Evolutionary conservation across 179 eudicot species (phyloP).

Genomic region (Corrigiola litoralis): DNA sequence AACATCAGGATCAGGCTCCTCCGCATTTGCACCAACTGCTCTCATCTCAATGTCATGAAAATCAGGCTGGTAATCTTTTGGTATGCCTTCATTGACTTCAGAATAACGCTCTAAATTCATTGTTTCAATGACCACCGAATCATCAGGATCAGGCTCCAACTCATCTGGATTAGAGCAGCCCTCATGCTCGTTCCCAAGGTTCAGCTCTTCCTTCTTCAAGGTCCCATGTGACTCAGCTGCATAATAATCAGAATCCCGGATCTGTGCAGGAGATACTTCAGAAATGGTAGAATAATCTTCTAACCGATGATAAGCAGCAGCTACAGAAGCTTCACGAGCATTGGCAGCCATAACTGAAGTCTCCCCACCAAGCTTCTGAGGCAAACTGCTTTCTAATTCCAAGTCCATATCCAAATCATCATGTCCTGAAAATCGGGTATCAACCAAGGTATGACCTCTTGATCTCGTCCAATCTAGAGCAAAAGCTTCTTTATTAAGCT

Average conservation of each 20-base stretch:
- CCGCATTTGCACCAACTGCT: not conserved
- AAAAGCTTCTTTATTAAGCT: slow-evolving; percentile 86
- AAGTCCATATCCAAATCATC: slow-evolving; percentile 39
- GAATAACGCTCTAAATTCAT: slow-evolving; percentile 14
- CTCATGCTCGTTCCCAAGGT: not conserved
- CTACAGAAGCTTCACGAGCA: slow-evolving; percentile 76
- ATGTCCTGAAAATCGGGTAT: slow-evolving; percentile 28
- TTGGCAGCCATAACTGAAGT: slow-evolving; percentile 32
- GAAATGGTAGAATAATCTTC: slow-evolving; percentile 29
- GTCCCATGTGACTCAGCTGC: slow-evolving; percentile 4
- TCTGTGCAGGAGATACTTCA: slow-evolving; percentile 4
- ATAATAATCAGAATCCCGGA: slow-evolving; percentile 12
- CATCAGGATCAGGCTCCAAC: slow-evolving; percentile 29
- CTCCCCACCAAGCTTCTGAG: slow-evolving; percentile 71
- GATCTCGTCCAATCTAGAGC: slow-evolving; percentile 87
- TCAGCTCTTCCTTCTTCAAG: not conserved
- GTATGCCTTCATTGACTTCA: not conserved
- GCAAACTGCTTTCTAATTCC: slow-evolving; percentile 28
- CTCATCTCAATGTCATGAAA: slow-evolving; percentile 18
- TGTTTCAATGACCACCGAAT: slow-evolving; percentile 1
- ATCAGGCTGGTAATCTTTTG: slow-evolving; percentile 11
- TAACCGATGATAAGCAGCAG: slow-evolving; percentile 77
- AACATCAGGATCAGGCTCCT: slow-evolving; percentile 32
- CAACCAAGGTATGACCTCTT: slow-evolving; percentile 56
- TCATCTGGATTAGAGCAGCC: slow-evolving; percentile 1